These are phyloP conservation scores for Ocimum tenuiflorum DNA, from an alignment of 257 asterid species.

Conservation along the genomic window DNA sequence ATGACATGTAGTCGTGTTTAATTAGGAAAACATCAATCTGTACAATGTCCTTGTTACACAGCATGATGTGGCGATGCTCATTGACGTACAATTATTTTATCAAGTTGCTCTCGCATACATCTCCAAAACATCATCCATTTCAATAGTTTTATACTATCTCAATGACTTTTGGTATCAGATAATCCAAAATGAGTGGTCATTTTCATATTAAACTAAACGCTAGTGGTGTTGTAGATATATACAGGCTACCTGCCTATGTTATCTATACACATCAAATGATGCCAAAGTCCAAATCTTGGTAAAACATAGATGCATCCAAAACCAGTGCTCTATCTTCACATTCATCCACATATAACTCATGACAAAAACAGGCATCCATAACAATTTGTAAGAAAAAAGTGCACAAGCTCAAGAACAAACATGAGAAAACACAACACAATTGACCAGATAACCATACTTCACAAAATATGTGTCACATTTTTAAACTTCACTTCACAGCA, in stretches of 20 bases:
- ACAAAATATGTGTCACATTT: too few relatives aligned
- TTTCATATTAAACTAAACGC: neutral
- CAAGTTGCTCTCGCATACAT: slow-evolving; percentile 19
- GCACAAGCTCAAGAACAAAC: too few relatives aligned
- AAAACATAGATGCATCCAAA: neutral
- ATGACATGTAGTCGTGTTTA: too few relatives aligned
- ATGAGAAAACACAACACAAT: neutral
- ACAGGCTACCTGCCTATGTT: neutral
- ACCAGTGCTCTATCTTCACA: too few relatives aligned
- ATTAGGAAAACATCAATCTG: too few relatives aligned
- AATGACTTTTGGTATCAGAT: neutral
- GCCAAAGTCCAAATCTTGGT: neutral
- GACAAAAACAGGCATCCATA: too few relatives aligned
- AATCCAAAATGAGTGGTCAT: neutral
- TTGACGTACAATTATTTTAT: too few relatives aligned
- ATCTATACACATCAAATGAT: neutral
- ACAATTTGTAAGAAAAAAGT: too few relatives aligned
- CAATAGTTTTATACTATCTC: neutral
- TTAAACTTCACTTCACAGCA: too few relatives aligned
- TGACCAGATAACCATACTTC: neutral
- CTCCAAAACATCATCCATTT: neutral
- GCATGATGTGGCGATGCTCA: too few relatives aligned
- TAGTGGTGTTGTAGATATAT: neutral
- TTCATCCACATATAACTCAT: too few relatives aligned
- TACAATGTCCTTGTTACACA: too few relatives aligned